These are phyloP conservation scores for Citrus unshiu DNA, from an alignment of 345 rosid genomes.

Conservation along the genomic window DNA sequence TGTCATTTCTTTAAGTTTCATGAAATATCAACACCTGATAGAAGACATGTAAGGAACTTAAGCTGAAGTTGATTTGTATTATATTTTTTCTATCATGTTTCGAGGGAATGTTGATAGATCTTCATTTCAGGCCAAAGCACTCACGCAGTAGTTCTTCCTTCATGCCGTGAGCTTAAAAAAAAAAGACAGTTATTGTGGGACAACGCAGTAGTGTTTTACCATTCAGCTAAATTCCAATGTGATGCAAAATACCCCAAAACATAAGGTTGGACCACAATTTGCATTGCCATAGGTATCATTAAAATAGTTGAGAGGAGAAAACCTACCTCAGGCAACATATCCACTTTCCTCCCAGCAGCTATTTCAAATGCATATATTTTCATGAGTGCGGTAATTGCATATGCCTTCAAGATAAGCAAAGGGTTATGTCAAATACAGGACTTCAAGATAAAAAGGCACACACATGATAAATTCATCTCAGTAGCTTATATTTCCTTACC, in stretches of 20 bases:
- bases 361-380: slow-evolving; percentile 86
- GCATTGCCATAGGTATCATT: not conserved
- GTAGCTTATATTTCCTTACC: not conserved
- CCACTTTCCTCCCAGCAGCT: slow-evolving; percentile 81
- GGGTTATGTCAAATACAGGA: slow-evolving; percentile 11
- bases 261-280: not conserved
- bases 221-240: not conserved
- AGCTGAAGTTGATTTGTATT: not conserved
- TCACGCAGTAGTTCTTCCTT: not conserved
- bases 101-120: not conserved
- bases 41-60: not conserved
- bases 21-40: not conserved
- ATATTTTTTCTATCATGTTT: not conserved
- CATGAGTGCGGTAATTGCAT: slow-evolving; percentile 89
- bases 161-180: not conserved
- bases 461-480: not conserved
- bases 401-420: slow-evolving; percentile 58
- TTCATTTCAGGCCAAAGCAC: slow-evolving; percentile 3
- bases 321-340: slow-evolving; percentile 90
- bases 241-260: not conserved
- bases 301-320: slow-evolving; percentile 2
- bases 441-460: not conserved
- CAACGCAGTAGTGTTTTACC: not conserved
- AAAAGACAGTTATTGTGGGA: not conserved
- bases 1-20: not conserved